A percentile compares a stretch with the other conserved stretches of the same genome.
These are phyloP conservation scores for Pestalotiopsis sp. DNA, from an alignment of 2,329 filamentous ascomycete species.

Conservation along the genomic window DNA sequence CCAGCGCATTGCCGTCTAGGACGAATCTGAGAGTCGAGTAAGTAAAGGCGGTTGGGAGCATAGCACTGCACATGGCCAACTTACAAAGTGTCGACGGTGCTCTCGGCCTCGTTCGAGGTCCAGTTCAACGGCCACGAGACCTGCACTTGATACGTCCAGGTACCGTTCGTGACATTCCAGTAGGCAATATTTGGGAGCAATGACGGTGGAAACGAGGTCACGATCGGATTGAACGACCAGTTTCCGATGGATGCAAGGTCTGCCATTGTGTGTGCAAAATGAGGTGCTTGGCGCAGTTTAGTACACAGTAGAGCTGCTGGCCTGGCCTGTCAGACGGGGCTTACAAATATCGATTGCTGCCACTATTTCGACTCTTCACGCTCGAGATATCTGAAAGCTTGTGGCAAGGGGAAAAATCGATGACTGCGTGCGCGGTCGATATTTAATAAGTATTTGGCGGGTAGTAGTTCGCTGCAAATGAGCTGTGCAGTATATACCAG, in stretches of 20 bases:
- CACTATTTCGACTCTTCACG: background rate
- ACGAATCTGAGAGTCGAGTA: conserved; percentile 19
- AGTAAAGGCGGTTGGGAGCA: background rate
- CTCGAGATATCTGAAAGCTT: background rate
- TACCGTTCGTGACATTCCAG: conserved; percentile 19
- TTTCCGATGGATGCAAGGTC: background rate
- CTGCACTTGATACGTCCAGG: conserved; percentile 17
- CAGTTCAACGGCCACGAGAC: conserved; percentile 21
- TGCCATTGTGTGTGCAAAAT: background rate
- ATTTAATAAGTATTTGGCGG: background rate
- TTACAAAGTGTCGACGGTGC: conserved; percentile 4
- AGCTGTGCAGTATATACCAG: background rate
- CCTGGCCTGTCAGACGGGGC: background rate
- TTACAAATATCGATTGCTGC: background rate
- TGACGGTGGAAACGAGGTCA: conserved; percentile 15
- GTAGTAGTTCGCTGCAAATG: background rate
- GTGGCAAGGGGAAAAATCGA: too few relatives aligned
- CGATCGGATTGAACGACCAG: conserved; percentile 19
- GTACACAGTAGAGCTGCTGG: background rate
- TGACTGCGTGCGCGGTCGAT: background rate
- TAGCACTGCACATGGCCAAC: background rate
- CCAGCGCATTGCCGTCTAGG: conserved; percentile 29
- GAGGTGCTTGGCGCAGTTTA: background rate
- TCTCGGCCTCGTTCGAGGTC: conserved; percentile 6
- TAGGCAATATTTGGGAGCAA: conserved; percentile 18